Evolutionary conservation across 306 rosid species (phyloP), one percentile per base, ranked within the genome.

Genomic region (Fragaria vesca): DNA sequence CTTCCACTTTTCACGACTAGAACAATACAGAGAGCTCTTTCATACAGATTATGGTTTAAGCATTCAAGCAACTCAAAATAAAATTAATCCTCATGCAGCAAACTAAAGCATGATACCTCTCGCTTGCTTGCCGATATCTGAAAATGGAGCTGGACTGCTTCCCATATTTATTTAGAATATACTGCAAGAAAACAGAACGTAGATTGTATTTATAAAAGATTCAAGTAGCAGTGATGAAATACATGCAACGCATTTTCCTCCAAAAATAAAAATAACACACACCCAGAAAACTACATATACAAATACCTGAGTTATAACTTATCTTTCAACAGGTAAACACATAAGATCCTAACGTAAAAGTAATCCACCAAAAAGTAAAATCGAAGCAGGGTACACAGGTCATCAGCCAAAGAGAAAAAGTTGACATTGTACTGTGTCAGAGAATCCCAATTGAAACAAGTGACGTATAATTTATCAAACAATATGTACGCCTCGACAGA

Each of bases 61-160:
- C 28, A 16, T 28, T 60, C 4, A 57, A 73, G 52, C 43, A 4
- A 51, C 50, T 26, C 2, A n/a, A 47, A 43, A 62, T 38, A 52
- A 77, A n/a, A 5, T 5, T 34, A 20, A 52, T 13, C 11, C 0
- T 54, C 28, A 36, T 3, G 69, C 55, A 67, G 24, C 12, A 74
- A 48, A 58, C 46, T 48, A 43, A 67, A 12, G 40, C n/a, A 54
- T 21, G 46, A 77, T 88, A 94, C 98, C 97, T 89, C 79, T 94
- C 67, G 94, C 97, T 71, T 86, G 90, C 84, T 89, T 92, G 65
- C 98, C 98, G 73, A 90, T 88, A 40, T 92, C 97, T 15, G 92
- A 89, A 88, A 89, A 94, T n/a, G 95, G 90, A 2, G 97, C 95
- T 18, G 97, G 97, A 84, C 93, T 76, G 81, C 83, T 84, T 55